Percentiles rank a stretch among this genome's conserved stretches.
phyloP scores from a whole-genome alignment of 2,329 filamentous ascomycete species.

The Pseudopyrenochaeta lycopersici region DNA sequence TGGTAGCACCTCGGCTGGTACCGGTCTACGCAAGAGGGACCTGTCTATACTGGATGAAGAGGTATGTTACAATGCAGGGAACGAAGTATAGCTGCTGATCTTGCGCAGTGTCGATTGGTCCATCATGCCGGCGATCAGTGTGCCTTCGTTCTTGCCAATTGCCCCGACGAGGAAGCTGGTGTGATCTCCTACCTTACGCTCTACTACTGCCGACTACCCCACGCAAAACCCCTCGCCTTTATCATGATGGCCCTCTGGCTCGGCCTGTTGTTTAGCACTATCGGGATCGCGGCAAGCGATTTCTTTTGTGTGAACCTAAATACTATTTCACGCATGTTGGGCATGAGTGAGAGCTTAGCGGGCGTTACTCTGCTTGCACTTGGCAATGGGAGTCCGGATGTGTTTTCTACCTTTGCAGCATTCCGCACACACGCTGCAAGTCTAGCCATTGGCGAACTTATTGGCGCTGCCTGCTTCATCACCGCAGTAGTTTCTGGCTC shows the following conservation, averaged over 20 bases:
- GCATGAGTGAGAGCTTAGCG: constrained; percentile 94
- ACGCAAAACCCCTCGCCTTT: constrained; percentile 80
- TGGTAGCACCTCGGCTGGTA: not conserved
- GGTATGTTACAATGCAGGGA: constrained; percentile 18
- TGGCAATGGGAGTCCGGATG: constrained; percentile 96
- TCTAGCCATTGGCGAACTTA: constrained; percentile 92
- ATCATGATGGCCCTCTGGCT: constrained; percentile 82
- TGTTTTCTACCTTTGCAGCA: constrained; percentile 97
- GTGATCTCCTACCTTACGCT: constrained; percentile 86
- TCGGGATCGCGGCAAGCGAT: constrained; percentile 96
- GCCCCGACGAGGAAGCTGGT: constrained; percentile 87
- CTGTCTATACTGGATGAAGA: constrained; percentile 47
- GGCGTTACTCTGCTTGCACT: constrained; percentile 97
- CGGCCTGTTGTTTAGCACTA: constrained; percentile 90
- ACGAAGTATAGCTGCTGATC: not conserved
- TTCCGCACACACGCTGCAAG: constrained; percentile 98
- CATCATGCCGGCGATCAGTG: constrained; percentile 82
- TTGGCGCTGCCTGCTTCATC: constrained; percentile 95
- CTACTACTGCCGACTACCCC: constrained; percentile 83
- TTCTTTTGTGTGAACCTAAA: constrained; percentile 98
- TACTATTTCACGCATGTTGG: constrained; percentile 87
- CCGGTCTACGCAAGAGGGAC: constrained; percentile 26
- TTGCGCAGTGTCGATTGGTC: constrained; percentile 75
- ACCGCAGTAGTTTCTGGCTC: constrained; percentile 94
- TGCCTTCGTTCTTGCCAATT: constrained; percentile 83